Conservation (phyloP, 2,329 filamentous ascomycete genomes). For the Pleomassaria siparia region DNA sequence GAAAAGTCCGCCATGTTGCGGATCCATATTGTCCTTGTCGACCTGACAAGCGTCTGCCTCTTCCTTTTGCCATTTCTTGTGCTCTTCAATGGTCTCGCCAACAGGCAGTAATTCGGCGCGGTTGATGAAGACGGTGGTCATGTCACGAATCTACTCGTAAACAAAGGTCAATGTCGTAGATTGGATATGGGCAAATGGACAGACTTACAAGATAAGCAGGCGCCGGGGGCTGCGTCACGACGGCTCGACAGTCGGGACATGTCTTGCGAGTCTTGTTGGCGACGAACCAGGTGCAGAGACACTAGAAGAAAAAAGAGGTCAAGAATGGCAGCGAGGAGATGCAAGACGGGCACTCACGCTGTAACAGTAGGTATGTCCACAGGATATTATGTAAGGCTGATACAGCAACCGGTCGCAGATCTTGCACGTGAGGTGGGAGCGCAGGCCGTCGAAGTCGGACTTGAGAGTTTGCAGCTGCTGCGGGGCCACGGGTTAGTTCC, state of each 20-base stretch:
- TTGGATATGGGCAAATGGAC: neutral
- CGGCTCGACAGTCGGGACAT: constrained; percentile 67
- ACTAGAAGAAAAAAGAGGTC: constrained; percentile 45
- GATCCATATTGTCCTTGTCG: constrained; percentile 58
- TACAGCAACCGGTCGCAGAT: constrained; percentile 70
- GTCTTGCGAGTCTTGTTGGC: constrained; percentile 61
- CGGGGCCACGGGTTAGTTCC: constrained; percentile 21
- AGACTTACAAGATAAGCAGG: constrained; percentile 63
- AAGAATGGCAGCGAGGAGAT: constrained; percentile 21
- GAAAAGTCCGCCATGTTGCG: constrained; percentile 60
- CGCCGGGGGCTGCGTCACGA: constrained; percentile 60
- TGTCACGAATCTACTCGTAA: constrained; percentile 58
- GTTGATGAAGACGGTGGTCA: constrained; percentile 64
- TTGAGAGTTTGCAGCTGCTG: constrained; percentile 44
- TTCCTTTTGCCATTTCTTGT: constrained; percentile 58
- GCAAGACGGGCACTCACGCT: constrained; percentile 48
- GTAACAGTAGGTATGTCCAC: constrained; percentile 74
- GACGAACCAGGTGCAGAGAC: constrained; percentile 58
- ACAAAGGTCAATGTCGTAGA: neutral
- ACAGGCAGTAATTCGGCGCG: constrained; percentile 62
- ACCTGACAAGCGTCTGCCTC: constrained; percentile 61
- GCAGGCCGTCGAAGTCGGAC: constrained; percentile 62
- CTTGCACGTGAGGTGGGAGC: constrained; percentile 64
- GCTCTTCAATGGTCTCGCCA: constrained; percentile 65
- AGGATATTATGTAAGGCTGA: constrained; percentile 68